Conservation (phyloP, 208 protist genomes). For the Borovskyia barvae region DNA sequence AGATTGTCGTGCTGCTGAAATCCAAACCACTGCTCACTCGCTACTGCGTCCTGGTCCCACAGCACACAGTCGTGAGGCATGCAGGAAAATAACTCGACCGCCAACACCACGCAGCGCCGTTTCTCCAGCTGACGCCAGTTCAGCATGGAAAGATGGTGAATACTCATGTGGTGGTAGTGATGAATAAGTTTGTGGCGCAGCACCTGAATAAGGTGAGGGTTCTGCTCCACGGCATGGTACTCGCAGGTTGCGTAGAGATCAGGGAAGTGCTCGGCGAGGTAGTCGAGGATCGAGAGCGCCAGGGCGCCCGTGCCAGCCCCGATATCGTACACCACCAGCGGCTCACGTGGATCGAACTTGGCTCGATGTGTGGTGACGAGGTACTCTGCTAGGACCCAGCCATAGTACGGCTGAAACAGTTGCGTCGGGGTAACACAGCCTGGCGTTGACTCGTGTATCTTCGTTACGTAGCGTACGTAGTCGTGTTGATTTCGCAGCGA, state of each 20-base stretch:
- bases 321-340: slow-evolving; percentile 87
- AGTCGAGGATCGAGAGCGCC: slow-evolving; percentile 71
- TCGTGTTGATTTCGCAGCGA: slow-evolving; percentile 81
- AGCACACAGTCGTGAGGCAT: slow-evolving; percentile 86
- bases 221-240: slow-evolving; percentile 86
- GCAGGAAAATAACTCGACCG: slow-evolving; percentile 76
- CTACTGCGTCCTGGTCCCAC: slow-evolving; percentile 67
- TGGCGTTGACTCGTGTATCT: slow-evolving; percentile 76
- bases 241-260: slow-evolving; percentile 71
- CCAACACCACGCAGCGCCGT: slow-evolving; percentile 74
- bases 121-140: slow-evolving; percentile 80
- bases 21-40: slow-evolving; percentile 81
- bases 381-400: slow-evolving; percentile 86
- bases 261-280: slow-evolving; percentile 85
- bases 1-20: slow-evolving; percentile 84
- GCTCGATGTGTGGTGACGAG: slow-evolving; percentile 70
- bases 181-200: slow-evolving; percentile 72
- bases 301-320: slow-evolving; percentile 84
- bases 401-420: slow-evolving; percentile 88
- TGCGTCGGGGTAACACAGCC: slow-evolving; percentile 78
- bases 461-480: slow-evolving; percentile 71
- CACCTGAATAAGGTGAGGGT: slow-evolving; percentile 61
- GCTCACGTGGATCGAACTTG: slow-evolving; percentile 85
- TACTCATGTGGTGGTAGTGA: slow-evolving; percentile 79
- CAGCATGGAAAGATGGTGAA: slow-evolving; percentile 76